Percentiles rank a stretch among this genome's conserved stretches.
Evolutionary conservation across 225 moss, liverwort and hornwort species (phyloP).

Genomic region (Marchantia polymorpha): DNA sequence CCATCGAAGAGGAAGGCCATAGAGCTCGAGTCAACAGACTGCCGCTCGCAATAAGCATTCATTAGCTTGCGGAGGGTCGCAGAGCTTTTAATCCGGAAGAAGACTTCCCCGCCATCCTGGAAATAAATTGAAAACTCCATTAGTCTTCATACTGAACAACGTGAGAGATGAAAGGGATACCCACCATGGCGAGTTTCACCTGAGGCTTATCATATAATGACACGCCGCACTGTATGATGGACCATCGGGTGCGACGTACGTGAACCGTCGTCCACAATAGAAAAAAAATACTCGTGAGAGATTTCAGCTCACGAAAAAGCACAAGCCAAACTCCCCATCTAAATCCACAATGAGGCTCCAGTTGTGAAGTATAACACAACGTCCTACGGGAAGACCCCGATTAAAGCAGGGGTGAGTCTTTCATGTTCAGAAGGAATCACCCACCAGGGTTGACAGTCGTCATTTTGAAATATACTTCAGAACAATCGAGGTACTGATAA

Average conservation of each 20-base stretch:
- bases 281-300: neutral
- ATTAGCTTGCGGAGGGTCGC: conserved; percentile 85
- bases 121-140: neutral
- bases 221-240: neutral
- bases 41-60: conserved; percentile 90
- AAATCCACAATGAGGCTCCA: neutral
- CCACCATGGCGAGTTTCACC: no score
- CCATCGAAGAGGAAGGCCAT: conserved; percentile 89
- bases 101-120: conserved; percentile 85
- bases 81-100: conserved; percentile 89
- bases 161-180: no score
- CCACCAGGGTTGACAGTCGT: no score
- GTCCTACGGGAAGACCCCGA: no score
- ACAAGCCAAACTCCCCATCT: neutral
- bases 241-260: neutral
- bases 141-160: neutral
- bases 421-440: no score
- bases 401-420: no score
- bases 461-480: no score
- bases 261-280: no score
- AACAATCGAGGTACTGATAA: no score
- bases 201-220: neutral
- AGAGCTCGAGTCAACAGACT: conserved; percentile 74
- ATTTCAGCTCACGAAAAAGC: neutral
- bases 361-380: no score